Base-by-base conservation (phyloP, 805 yeast genomes). In the Zygotorulaspora chibaensis region DNA sequence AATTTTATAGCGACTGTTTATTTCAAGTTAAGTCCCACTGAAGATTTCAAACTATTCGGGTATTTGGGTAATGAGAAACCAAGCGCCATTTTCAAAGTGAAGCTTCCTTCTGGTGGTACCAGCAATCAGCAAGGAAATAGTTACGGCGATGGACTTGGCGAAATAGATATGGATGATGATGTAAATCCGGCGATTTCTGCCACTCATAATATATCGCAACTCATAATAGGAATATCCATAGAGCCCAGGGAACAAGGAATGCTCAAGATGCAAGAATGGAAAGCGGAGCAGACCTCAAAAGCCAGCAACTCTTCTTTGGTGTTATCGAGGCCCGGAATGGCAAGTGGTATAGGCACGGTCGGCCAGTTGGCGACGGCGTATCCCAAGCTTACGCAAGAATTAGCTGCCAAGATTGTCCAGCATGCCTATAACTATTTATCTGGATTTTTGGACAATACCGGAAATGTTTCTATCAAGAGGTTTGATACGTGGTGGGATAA, bases 401-500 rank as follows among this genome's bases (percentile, higher is more conserved):
- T 91, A 46, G 96, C 97, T 1, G 87, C 85, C 50, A 87, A 86
- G 61, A 88, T 93, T 46, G 95, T 93, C 16, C 82, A 82, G 31
- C 88, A 93, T 65, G 97, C 97, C 1, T 93, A 91, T 67, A 90
- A 93, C 61, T 93, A 78, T 62, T 67, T 91, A 40, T 81, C 95
- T 1, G 87, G 97, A n/a, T 91, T 90, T 62, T 76, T 88, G 7
- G 96, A 88, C 59, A 63, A 70, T 4, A 72, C 77, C 17, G 95
- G 96, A 2, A 87, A 81, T 55, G 96, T 91, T 2, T 84, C 90
- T 2, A 86, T 91, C 60, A 86, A 83, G 58, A 84, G 81, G 35
- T 91, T 91, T 58, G 95, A 91, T 61, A 83, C 77, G 34, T 91
- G 99, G 99, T 87, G 99, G 99, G 82, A 76, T 53, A 90, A 88